Evolutionary conservation across 345 rosid genomes (phyloP).

Genomic region (Gossypium herbaceum): DNA sequence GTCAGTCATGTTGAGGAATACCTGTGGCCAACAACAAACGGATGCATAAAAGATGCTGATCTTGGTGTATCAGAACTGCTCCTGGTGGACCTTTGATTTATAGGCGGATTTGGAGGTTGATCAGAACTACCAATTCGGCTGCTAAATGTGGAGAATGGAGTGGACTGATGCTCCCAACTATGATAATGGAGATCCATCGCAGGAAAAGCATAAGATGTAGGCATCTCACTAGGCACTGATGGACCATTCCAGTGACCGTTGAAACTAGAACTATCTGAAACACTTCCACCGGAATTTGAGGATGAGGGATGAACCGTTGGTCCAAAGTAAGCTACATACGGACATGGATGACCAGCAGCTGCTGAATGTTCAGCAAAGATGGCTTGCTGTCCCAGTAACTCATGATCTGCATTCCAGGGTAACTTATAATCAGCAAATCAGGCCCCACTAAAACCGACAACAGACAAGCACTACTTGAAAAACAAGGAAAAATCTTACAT

Average conservation of each 20-base stretch:
- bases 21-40: conserved; percentile 78
- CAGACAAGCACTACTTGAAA: conserved; percentile 15
- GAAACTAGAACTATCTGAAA: conserved; percentile 68
- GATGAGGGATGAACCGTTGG: conserved; percentile 82
- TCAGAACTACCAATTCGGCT: conserved; percentile 50
- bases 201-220: conserved; percentile 70
- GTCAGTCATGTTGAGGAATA: conserved; percentile 24
- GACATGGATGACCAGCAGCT: conserved; percentile 79
- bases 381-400: conserved; percentile 62
- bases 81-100: conserved; percentile 57
- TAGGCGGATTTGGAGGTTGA: conserved; percentile 57
- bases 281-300: conserved; percentile 57
- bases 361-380: conserved; percentile 68
- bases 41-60: conserved; percentile 73
- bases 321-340: conserved; percentile 82
- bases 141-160: conserved; percentile 58
- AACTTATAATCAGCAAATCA: conserved; percentile 21
- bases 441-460: background rate
- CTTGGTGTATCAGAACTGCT: conserved; percentile 58
- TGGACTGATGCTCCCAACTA: conserved; percentile 67
- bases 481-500: conserved; percentile 52
- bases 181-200: conserved; percentile 71
- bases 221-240: conserved; percentile 62
- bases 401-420: conserved; percentile 64
- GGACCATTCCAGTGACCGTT: conserved; percentile 74